phyloP scores from a whole-genome alignment of 1,139 yeast genomes.

The Candida freyschussii region DNA sequence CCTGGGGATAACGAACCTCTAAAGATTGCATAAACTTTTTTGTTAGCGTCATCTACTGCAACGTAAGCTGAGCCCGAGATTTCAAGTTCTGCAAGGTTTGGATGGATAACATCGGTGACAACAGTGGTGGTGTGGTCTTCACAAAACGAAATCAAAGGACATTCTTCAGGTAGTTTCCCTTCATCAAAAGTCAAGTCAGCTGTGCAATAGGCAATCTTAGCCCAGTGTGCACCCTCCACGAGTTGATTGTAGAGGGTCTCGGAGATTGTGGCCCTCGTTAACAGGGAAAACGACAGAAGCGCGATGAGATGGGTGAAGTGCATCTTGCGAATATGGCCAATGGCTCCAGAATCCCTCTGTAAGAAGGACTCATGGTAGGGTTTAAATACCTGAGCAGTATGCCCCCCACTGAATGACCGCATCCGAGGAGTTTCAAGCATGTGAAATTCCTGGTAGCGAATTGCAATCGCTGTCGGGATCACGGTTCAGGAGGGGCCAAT shows the following conservation, averaged over 20 bases:
- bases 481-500: too few species aligned
- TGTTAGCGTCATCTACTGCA: constrained; percentile 36
- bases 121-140: background rate
- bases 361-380: too few species aligned
- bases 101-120: constrained; percentile 12
- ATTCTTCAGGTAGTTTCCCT: constrained; percentile 13
- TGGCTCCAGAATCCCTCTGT: too few species aligned
- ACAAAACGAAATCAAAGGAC: constrained; percentile 20
- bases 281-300: too few species aligned
- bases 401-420: too few species aligned
- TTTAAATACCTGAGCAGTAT: too few species aligned
- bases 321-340: too few species aligned
- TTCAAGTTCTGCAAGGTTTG: constrained; percentile 28
- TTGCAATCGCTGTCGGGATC: too few species aligned
- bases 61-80: constrained; percentile 38
- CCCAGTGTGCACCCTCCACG: constrained; percentile 15
- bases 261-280: constrained; percentile 9
- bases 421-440: too few species aligned
- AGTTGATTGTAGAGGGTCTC: constrained; percentile 14
- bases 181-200: constrained; percentile 13
- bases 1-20: constrained; percentile 54
- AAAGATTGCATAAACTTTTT: constrained; percentile 40
- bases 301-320: too few species aligned
- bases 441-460: too few species aligned
- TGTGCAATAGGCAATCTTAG: constrained; percentile 21